These are phyloP conservation scores for Aspergillus fumigatus DNA, from an alignment of 2,329 filamentous ascomycete species.

Conservation along the genomic window DNA sequence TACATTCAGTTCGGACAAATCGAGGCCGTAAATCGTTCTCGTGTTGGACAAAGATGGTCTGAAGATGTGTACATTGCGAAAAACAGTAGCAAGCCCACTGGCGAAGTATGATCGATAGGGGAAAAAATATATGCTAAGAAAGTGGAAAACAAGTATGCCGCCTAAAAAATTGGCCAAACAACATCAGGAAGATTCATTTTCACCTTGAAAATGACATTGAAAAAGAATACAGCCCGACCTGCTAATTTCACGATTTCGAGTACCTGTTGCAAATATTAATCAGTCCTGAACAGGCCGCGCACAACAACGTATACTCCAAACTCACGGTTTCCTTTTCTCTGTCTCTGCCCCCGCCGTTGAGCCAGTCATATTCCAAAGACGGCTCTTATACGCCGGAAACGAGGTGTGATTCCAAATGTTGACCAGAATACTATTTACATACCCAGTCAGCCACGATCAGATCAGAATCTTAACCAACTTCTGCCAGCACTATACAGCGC, in stretches of 20 bases:
- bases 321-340: slow-evolving; percentile 26
- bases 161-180: not conserved
- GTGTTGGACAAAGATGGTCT: not conserved
- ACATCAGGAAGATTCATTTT: not conserved
- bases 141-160: not conserved
- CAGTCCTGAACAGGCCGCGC: not conserved
- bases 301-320: not conserved
- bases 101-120: not conserved
- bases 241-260: not conserved
- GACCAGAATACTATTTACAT: slow-evolving; percentile 38
- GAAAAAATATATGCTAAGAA: not conserved
- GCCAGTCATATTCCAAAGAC: slow-evolving; percentile 37
- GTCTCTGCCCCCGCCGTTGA: slow-evolving; percentile 14
- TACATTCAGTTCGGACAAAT: not conserved
- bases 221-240: not conserved
- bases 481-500: not conserved
- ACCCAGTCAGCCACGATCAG: not conserved
- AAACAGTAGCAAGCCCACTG: not conserved
- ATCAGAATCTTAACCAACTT: not conserved
- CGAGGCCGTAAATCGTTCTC: not conserved
- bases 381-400: slow-evolving; percentile 44
- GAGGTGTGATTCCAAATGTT: slow-evolving; percentile 48
- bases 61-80: not conserved
- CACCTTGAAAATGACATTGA: not conserved
- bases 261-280: not conserved